Base-by-base conservation (phyloP, 2,329 filamentous ascomycete species). In the Ophiostoma quercus region DNA sequence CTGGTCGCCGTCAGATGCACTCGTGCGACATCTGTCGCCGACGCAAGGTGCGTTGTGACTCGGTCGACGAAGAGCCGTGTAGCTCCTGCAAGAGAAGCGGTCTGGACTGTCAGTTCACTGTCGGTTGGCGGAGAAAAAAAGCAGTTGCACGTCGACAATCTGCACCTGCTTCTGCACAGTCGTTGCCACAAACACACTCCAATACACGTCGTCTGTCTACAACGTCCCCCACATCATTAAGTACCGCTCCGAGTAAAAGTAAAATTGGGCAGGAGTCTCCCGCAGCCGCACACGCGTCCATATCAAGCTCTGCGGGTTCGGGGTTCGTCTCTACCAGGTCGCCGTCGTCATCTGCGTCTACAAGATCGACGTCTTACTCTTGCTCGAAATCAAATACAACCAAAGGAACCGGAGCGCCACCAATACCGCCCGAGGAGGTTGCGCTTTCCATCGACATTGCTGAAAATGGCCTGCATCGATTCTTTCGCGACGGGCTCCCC, bases 21-120 rank as follows among this genome's bases (percentile, higher is more conserved):
- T 70, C 71, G 25, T 72, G 71, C 57, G 71, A 72, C 19, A 34
- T 51, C 57, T 72, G 71, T 16, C 71, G 71, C 0, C 69, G 71
- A 29, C 69, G 71, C 41, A 72, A 72, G 25, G 67, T 72, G 5
- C 69, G 69, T 16, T 72, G 71, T 43, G 67, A 69, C 32, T 69
- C 69, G 4, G 69, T 68, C 19, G 25, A 70, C 22, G 54, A 70
- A 25, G 41, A 51, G n/a, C 63, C 67, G 8, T 72, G 71, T 57
- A 72, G 54, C n/a, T 63, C 69, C n/a, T 72, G 71, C 57, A 25
- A 16, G 14, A 70, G 67, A 57, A 22, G 60, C 29, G 68, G 67
- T 22, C 39, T 66, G 16, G 65, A 63, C 16, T 72, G 71, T 25
- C 41, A 25, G 34, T 71, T 66, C 25, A 29, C 39, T 19, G n/a